These are phyloP conservation scores for Pleurostoma richardsiae DNA, from an alignment of 2,329 filamentous ascomycete species.

Conservation along the genomic window DNA sequence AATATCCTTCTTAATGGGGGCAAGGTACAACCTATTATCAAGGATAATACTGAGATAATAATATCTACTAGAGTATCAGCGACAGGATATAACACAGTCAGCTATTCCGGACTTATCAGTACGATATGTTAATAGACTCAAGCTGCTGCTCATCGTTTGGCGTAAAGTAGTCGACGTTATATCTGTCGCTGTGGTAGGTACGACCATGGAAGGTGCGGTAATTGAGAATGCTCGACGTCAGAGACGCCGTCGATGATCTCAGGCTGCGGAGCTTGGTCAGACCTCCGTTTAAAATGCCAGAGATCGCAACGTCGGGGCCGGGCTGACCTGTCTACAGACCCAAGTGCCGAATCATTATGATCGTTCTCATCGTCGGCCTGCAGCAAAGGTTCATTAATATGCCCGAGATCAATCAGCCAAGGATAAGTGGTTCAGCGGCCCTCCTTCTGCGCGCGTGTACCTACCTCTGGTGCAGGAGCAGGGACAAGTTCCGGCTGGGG, in stretches of 20 bases:
- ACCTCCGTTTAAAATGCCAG: too few relatives aligned
- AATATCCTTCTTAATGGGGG: constrained; percentile 6
- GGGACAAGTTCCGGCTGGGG: too few relatives aligned
- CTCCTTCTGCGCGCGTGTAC: too few relatives aligned
- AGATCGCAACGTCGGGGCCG: too few relatives aligned
- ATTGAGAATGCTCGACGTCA: constrained; percentile 9
- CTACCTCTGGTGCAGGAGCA: too few relatives aligned
- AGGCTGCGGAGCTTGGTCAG: too few relatives aligned
- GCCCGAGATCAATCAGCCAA: too few relatives aligned
- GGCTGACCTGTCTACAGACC: too few relatives aligned
- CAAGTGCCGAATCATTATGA: too few relatives aligned
- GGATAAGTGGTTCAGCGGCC: too few relatives aligned
- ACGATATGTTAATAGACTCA: constrained; percentile 10
- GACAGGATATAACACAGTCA: not conserved
- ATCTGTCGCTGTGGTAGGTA: constrained; percentile 10
- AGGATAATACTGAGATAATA: constrained; percentile 7
- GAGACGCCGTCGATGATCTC: constrained; percentile 5
- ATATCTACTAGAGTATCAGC: constrained; percentile 5
- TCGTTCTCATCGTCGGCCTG: too few relatives aligned
- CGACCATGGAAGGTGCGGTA: constrained; percentile 11
- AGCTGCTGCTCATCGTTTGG: constrained; percentile 11
- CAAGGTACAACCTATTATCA: constrained; percentile 6
- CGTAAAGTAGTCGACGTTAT: not conserved
- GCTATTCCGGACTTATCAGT: not conserved
- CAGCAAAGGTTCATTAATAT: too few relatives aligned